These are phyloP conservation scores for Corylus heterophylla DNA, from an alignment of 306 rosid genomes.

Conservation along the genomic window DNA sequence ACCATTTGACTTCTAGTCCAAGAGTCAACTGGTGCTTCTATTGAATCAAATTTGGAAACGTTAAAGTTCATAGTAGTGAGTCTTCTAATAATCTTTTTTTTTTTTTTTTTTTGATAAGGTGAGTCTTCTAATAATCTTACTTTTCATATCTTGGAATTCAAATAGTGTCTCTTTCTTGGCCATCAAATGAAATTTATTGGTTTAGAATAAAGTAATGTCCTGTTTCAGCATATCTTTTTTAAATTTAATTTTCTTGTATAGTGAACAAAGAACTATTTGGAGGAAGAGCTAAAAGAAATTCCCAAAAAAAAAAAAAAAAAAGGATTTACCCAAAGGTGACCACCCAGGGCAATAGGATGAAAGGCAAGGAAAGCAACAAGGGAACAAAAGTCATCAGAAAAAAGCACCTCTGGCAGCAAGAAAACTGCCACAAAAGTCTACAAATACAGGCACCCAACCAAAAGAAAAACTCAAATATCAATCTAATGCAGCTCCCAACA, in stretches of 20 bases:
- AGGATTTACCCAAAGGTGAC: neutral
- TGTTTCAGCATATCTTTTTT: too few relatives aligned
- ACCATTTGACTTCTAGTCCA: conserved; percentile 7
- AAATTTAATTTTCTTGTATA: too few relatives aligned
- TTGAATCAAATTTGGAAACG: neutral
- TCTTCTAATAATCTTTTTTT: neutral
- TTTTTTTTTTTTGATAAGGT: too few relatives aligned
- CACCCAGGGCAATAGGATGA: neutral
- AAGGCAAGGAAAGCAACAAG: neutral
- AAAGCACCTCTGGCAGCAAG: neutral
- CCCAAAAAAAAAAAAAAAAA: neutral
- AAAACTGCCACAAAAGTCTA: neutral
- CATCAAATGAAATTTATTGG: neutral
- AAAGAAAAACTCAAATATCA: neutral
- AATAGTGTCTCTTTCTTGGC: neutral
- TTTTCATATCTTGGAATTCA: neutral
- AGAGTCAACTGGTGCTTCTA: neutral
- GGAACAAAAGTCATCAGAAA: neutral
- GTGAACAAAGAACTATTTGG: neutral
- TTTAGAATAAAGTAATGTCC: too few relatives aligned
- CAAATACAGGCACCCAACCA: neutral
- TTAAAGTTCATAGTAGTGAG: neutral
- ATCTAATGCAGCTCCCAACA: neutral
- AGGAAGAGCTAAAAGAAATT: neutral
- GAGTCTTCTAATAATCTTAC: neutral